Evolutionary conservation across 164 flowering plant genomes (phyloP), one percentile per base, ranked within the genome.

Genomic region (Warburgia ugandensis): DNA sequence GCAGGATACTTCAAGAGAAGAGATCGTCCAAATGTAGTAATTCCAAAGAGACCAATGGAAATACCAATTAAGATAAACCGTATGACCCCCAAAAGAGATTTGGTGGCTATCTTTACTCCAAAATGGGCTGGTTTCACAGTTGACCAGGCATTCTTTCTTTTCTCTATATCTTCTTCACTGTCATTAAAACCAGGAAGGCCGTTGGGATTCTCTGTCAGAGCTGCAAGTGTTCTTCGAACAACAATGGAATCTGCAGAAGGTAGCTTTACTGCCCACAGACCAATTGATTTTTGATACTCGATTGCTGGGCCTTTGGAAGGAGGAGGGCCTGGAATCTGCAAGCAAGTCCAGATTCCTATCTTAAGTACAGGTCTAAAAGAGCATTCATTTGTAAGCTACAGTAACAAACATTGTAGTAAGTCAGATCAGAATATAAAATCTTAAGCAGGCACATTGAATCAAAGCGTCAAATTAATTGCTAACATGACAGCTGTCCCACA

Each of bases 201-300:
- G 38, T 45, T 33, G 0, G 96, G 87, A 52, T 83, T 79, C 59
- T 81, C 85, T 1, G 79, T 58, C 20, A 81, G 73, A 60, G 47
- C 30, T 37, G 78, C 14, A 13, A 77, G 79, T 31, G 96, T 87
- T 73, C 90, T 75, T 39, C 92, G 77, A 28, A 91, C 98, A 9
- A 91, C 83, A 40, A 63, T 55, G 5, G 96, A 43, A 69, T 91
- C 96, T 28, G 95, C 81, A 44, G 90, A 84, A 50, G 98, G 98
- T 45, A 91, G 70, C 70, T 70, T 84, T 23, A 85, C 71, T 36
- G 86, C 95, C 96, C 95, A 83, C 37, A 81, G 76, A 6, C 86
- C 86, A 57, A 81, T 50, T 37, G 74, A 44, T 61, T 84, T 85
- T 61, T 81, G 84, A 58, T 83, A 79, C 35, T 91, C 95, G 25